Conservation (phyloP, 345 rosid species). For the Eucalyptus pauciflora region DNA sequence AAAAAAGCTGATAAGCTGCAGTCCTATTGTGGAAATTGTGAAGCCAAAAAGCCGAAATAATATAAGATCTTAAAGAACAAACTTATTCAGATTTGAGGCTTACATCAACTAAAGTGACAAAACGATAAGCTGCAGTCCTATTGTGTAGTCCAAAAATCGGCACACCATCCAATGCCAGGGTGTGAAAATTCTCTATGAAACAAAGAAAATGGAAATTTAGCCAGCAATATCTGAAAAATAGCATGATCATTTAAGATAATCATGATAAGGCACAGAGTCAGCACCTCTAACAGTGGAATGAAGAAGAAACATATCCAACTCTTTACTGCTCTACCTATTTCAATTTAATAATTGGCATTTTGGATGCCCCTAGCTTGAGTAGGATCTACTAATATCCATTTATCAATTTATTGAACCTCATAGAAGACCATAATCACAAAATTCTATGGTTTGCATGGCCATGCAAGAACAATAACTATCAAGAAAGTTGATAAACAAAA, state of each 20-base stretch:
- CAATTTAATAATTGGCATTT: neutral
- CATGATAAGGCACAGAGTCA: neutral
- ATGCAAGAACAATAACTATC: neutral
- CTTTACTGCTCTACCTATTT: neutral
- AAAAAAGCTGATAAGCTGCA: neutral
- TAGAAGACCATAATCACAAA: neutral
- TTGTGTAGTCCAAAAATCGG: slow-evolving; percentile 83
- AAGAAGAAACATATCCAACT: neutral
- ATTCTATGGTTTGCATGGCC: neutral
- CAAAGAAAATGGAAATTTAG: neutral
- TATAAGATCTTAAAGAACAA: neutral
- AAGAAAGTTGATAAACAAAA: neutral
- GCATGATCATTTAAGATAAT: neutral
- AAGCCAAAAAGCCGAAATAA: neutral
- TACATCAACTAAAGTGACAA: slow-evolving; percentile 91
- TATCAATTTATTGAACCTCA: neutral
- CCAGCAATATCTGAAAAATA: neutral
- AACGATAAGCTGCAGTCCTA: slow-evolving; percentile 84
- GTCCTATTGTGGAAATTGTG: neutral
- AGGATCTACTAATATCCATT: neutral
- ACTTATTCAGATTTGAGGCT: slow-evolving; percentile 2
- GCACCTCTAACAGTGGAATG: neutral
- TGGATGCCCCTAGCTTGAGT: neutral
- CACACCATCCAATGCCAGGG: slow-evolving; percentile 77
- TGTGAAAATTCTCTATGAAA: slow-evolving; percentile 77